A percentile compares a stretch with the other conserved stretches of the same genome.
Conservation (phyloP, 148 eudicot genomes). For the Selenicereus undatus region DNA sequence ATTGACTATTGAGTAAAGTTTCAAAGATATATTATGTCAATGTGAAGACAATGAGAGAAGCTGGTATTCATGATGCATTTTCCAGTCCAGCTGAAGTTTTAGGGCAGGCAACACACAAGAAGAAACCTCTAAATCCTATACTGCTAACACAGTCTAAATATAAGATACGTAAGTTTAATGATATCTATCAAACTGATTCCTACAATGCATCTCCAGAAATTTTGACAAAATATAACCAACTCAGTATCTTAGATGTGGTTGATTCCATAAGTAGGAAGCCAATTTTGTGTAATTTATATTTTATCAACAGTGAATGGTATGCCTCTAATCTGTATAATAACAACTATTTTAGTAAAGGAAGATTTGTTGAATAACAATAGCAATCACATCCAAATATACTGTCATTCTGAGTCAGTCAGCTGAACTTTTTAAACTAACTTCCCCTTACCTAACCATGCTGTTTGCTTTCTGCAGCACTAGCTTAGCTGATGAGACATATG, state of each 20-base stretch:
- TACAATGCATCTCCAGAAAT: background rate
- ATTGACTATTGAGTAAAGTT: background rate
- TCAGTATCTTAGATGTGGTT: background rate
- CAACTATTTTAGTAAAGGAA: background rate
- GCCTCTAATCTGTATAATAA: background rate
- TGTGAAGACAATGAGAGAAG: background rate
- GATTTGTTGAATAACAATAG: background rate
- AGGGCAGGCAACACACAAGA: background rate
- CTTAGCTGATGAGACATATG: background rate
- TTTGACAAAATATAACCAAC: background rate
- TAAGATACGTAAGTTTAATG: background rate
- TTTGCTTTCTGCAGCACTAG: background rate
- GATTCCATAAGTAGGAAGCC: background rate
- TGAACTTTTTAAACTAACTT: background rate
- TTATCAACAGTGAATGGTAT: background rate
- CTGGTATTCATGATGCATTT: background rate
- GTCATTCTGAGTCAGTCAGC: background rate
- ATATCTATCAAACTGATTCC: background rate
- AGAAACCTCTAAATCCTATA: background rate
- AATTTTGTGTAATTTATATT: background rate
- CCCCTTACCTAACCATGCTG: background rate
- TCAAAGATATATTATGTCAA: background rate
- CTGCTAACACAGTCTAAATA: background rate
- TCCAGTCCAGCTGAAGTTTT: background rate
- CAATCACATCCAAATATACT: background rate